Evolutionary conservation across 179 eudicot genomes (phyloP).

Genomic region (Corrigiola litoralis): DNA sequence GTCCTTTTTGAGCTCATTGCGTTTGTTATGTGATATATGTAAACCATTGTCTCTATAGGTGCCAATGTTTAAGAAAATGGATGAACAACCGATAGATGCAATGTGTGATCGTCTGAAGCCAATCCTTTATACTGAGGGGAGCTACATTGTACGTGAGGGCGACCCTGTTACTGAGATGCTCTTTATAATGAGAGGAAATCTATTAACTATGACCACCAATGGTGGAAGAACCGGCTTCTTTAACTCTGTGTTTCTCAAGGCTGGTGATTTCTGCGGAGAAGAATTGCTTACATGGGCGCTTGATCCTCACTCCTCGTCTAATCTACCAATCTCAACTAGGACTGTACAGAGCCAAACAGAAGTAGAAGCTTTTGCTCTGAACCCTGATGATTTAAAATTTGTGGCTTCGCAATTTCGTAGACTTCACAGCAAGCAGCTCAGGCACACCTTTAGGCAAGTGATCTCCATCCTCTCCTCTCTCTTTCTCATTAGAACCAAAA

Average conservation of each 20-base stretch:
- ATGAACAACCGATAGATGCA: constrained; percentile 53
- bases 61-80: constrained; percentile 58
- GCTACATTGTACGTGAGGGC: constrained; percentile 51
- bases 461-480: no score
- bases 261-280: constrained; percentile 63
- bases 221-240: constrained; percentile 66
- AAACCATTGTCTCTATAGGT: constrained; percentile 28
- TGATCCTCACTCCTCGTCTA: constrained; percentile 51
- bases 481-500: no score
- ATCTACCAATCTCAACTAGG: constrained; percentile 55
- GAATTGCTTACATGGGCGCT: constrained; percentile 68
- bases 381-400: constrained; percentile 51
- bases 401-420: constrained; percentile 54
- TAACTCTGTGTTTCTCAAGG: constrained; percentile 40
- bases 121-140: constrained; percentile 45
- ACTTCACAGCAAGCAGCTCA: constrained; percentile 57
- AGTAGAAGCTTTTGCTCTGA: constrained; percentile 58
- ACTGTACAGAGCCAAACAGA: constrained; percentile 47
- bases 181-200: constrained; percentile 53
- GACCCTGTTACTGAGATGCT: constrained; percentile 70
- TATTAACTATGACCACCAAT: constrained; percentile 60
- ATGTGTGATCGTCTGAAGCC: constrained; percentile 60
- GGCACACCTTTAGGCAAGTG: constrained; percentile 50
- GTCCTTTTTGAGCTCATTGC: not conserved
- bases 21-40: not conserved